Percentiles rank a stretch among this genome's conserved stretches.
These are phyloP conservation scores for Grosmannia serpens DNA, from an alignment of 2,329 filamentous ascomycete species.

Conservation along the genomic window DNA sequence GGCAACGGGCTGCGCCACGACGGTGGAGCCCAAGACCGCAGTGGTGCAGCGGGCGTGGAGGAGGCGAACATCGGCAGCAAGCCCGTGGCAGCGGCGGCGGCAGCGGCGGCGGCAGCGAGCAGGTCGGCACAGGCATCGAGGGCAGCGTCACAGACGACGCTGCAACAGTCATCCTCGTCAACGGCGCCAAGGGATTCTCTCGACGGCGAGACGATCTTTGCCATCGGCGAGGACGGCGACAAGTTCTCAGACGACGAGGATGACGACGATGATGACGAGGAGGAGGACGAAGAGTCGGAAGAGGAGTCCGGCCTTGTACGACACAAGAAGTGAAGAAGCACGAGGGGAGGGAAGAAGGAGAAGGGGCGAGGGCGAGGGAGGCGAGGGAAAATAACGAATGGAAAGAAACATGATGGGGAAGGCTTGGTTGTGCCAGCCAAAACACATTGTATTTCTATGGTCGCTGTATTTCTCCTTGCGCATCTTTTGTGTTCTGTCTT, in stretches of 20 bases:
- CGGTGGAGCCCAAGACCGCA: conserved; percentile 10
- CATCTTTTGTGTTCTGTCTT: neutral
- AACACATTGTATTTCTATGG: neutral
- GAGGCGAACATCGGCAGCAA: conserved; percentile 8
- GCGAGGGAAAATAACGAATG: no score
- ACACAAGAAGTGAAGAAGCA: conserved; percentile 26
- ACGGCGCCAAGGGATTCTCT: conserved; percentile 41
- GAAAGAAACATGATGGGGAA: no score
- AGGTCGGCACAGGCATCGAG: conserved; percentile 13
- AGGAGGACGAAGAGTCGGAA: conserved; percentile 34
- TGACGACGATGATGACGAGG: conserved; percentile 45
- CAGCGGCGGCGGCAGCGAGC: neutral
- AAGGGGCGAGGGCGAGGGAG: neutral
- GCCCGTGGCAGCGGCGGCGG: neutral
- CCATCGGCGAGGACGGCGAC: conserved; percentile 75
- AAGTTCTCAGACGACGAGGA: conserved; percentile 76
- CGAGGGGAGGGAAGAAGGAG: conserved; percentile 23
- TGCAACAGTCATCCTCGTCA: conserved; percentile 4
- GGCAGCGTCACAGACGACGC: conserved; percentile 6
- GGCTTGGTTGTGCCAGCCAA: no score
- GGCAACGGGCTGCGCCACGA: conserved; percentile 41
- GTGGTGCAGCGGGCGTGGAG: conserved; percentile 26
- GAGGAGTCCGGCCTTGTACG: conserved; percentile 48
- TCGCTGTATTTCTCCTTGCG: neutral
- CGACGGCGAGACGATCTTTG: conserved; percentile 92